Conservation (phyloP, 495 filamentous ascomycete species). For the Coniosporium apollinis region DNA sequence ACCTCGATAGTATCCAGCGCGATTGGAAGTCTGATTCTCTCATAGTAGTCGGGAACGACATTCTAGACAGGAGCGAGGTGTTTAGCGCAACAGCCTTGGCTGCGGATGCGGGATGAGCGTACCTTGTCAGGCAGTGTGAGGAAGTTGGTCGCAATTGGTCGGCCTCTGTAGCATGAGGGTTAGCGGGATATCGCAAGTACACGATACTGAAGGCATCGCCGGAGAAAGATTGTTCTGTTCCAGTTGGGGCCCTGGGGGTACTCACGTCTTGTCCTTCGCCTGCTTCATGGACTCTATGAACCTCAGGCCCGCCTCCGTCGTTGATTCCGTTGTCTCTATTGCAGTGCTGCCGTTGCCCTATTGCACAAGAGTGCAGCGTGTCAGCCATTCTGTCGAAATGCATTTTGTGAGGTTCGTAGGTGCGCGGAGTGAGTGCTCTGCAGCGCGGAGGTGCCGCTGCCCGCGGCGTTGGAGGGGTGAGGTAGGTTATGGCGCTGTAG, state of each 20-base stretch:
- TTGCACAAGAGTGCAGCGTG: slow-evolving; percentile 1
- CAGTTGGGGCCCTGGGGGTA: slow-evolving; percentile 1
- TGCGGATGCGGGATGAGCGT: slow-evolving; percentile 3
- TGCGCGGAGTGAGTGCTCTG: too few species aligned
- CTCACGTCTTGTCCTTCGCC: slow-evolving; percentile 57
- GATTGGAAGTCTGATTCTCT: slow-evolving; percentile 52
- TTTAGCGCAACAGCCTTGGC: background rate
- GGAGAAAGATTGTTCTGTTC: too few species aligned
- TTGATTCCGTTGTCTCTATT: slow-evolving; percentile 34
- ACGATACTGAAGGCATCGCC: too few species aligned
- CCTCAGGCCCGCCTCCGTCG: slow-evolving; percentile 46
- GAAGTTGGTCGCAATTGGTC: slow-evolving; percentile 54
- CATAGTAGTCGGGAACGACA: slow-evolving; percentile 55
- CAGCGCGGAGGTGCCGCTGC: too few species aligned
- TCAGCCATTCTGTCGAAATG: slow-evolving; percentile 3
- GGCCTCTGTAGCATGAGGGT: slow-evolving; percentile 31
- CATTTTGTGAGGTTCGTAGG: slow-evolving; percentile 1
- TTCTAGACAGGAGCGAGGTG: slow-evolving; percentile 18
- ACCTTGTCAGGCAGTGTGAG: slow-evolving; percentile 44
- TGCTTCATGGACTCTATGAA: slow-evolving; percentile 48
- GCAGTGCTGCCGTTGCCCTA: slow-evolving; percentile 7
- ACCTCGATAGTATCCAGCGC: slow-evolving; percentile 57
- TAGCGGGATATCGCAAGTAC: background rate
- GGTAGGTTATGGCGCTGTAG: too few species aligned
- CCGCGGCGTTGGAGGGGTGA: too few species aligned